Evolutionary conservation across 2,329 filamentous ascomycete genomes (phyloP).

Genomic region (Xylaria sp.): DNA sequence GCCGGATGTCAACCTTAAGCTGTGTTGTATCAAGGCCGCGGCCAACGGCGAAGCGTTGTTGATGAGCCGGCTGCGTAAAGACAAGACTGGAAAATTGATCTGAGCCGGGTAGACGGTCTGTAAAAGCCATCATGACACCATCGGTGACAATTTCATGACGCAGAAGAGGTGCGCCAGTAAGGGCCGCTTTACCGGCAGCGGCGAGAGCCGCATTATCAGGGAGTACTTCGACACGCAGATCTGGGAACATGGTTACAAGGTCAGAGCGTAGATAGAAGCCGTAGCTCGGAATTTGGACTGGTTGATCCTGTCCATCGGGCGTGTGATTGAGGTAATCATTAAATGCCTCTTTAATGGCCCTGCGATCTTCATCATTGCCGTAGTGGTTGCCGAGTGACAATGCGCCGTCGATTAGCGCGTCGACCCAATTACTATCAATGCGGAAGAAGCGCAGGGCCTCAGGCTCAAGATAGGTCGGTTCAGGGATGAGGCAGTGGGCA

Average conservation of each 20-base stretch:
- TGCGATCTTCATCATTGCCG: slow-evolving; percentile 10
- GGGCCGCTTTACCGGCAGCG: neutral
- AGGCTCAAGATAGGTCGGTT: slow-evolving; percentile 50
- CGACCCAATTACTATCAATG: slow-evolving; percentile 56
- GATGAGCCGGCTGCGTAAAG: slow-evolving; percentile 18
- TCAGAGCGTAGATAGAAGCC: slow-evolving; percentile 25
- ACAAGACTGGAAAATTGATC: slow-evolving; percentile 11
- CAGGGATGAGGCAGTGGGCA: slow-evolving; percentile 55
- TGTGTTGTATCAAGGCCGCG: neutral
- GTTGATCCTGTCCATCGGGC: neutral
- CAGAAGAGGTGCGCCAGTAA: slow-evolving; percentile 1
- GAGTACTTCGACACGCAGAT: slow-evolving; percentile 9
- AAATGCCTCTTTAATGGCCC: slow-evolving; percentile 10
- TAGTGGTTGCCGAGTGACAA: slow-evolving; percentile 18
- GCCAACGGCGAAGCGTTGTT: slow-evolving; percentile 18
- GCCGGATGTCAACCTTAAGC: slow-evolving; percentile 10
- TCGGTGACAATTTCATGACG: slow-evolving; percentile 26
- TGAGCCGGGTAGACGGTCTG: slow-evolving; percentile 11
- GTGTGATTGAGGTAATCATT: slow-evolving; percentile 6
- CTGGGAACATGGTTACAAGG: slow-evolving; percentile 25
- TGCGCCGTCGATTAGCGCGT: slow-evolving; percentile 19
- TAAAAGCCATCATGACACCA: slow-evolving; percentile 19
- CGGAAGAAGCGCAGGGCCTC: slow-evolving; percentile 59
- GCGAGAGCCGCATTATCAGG: neutral
- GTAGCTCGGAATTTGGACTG: slow-evolving; percentile 17